Conservation (phyloP, 306 rosid species). For the Fagus crenata region DNA sequence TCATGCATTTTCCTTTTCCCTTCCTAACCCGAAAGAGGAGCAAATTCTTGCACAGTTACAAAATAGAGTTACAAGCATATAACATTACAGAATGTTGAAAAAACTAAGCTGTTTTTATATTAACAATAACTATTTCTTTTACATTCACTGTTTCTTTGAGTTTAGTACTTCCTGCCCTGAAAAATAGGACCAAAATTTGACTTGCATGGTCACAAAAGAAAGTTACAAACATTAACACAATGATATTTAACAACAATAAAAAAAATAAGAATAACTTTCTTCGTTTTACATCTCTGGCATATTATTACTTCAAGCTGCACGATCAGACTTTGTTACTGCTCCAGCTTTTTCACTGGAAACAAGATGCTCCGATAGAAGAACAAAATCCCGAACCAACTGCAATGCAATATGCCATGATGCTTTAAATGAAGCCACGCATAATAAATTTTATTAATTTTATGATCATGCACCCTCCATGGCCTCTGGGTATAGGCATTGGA, state of each 20-base stretch:
- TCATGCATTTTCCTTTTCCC: not conserved
- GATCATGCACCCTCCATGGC: slow-evolving; percentile 10
- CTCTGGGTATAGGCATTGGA: slow-evolving; percentile 8
- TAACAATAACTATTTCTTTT: too few relatives aligned
- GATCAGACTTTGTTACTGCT: not conserved
- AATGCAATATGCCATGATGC: not conserved
- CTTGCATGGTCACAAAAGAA: too few relatives aligned
- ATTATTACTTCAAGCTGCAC: not conserved
- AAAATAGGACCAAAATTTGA: too few relatives aligned
- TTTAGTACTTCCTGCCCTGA: not conserved
- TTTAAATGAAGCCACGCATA: not conserved
- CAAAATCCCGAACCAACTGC: too few relatives aligned
- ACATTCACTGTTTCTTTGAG: too few relatives aligned
- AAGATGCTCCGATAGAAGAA: not conserved
- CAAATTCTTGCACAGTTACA: not conserved
- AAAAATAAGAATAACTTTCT: not conserved
- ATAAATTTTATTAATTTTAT: slow-evolving; percentile 7
- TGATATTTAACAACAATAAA: not conserved
- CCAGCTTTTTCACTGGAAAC: slow-evolving; percentile 7
- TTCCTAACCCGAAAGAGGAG: not conserved
- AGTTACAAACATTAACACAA: too few relatives aligned
- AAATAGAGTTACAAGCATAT: not conserved
- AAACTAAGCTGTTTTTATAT: too few relatives aligned
- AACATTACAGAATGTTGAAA: not conserved
- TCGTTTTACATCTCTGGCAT: not conserved